A percentile compares a stretch with the other conserved stretches of the same genome.
phyloP scores from a whole-genome alignment of 768 basidiomycete species.

The Boletellus sp. region DNA sequence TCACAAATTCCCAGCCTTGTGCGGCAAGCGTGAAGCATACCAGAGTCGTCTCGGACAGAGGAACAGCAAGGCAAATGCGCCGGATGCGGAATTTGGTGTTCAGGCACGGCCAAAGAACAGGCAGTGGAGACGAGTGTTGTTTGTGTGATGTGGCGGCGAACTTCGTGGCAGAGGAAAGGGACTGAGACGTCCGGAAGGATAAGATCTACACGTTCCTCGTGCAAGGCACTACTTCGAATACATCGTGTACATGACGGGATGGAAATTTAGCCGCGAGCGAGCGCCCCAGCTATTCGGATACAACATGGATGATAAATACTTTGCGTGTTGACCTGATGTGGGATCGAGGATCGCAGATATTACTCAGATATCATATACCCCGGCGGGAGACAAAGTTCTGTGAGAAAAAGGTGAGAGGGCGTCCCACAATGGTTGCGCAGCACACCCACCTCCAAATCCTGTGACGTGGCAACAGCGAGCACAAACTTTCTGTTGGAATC shows the following conservation, averaged over 20 bases:
- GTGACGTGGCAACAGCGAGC: constrained; percentile 70
- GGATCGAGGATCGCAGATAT: not conserved
- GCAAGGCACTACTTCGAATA: not conserved
- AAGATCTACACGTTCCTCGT: not conserved
- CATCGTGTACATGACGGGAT: not conserved
- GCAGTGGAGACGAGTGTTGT: not conserved
- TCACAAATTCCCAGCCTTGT: too few relatives aligned
- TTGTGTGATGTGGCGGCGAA: not conserved
- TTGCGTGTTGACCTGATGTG: not conserved
- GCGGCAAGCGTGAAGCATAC: too few relatives aligned
- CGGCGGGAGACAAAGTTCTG: constrained; percentile 31
- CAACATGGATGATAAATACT: not conserved
- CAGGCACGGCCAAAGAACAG: not conserved
- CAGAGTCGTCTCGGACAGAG: too few relatives aligned
- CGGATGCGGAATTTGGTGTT: too few relatives aligned
- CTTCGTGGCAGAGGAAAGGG: not conserved
- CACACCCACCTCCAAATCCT: constrained; percentile 56
- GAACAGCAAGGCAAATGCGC: too few relatives aligned
- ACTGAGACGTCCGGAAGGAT: not conserved
- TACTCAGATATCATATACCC: constrained; percentile 17
- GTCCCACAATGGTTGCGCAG: not conserved
- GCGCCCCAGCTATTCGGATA: not conserved
- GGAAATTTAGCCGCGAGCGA: not conserved
- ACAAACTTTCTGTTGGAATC: constrained; percentile 81
- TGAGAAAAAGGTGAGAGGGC: not conserved